Conservation (phyloP, 768 basidiomycete species). For the Mycena venus region DNA sequence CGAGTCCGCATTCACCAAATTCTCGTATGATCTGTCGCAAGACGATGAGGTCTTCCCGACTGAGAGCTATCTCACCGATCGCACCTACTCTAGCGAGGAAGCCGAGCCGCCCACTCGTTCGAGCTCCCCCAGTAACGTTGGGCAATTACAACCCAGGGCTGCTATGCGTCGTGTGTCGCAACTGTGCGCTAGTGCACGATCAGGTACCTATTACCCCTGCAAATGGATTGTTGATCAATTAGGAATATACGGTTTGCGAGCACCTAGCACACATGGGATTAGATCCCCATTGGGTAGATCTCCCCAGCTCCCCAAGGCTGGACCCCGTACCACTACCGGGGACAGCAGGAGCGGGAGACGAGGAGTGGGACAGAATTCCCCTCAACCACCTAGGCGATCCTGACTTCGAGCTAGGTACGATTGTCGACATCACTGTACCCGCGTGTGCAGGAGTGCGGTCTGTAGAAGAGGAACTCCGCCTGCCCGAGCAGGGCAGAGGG, state of each 20-base stretch:
- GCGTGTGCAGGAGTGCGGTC: background rate
- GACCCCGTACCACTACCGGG: too few species aligned
- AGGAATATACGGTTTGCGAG: background rate
- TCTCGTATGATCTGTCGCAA: too few species aligned
- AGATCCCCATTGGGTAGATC: background rate
- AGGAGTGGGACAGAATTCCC: background rate
- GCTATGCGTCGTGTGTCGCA: background rate
- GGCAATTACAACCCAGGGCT: background rate
- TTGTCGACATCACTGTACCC: background rate
- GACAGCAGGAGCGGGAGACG: too few species aligned
- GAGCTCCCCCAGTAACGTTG: background rate
- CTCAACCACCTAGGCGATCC: background rate
- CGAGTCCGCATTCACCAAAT: too few species aligned
- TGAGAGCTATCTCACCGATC: too few species aligned
- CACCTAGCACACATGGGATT: background rate
- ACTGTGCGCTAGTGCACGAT: background rate
- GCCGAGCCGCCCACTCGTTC: too few species aligned
- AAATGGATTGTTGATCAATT: background rate
- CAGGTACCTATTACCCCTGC: background rate
- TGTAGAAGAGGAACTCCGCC: background rate
- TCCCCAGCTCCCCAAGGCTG: background rate
- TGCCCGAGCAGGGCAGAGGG: background rate
- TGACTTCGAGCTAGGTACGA: background rate
- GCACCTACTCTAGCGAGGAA: too few species aligned
- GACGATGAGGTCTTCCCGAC: too few species aligned